Conservation (phyloP, 768 basidiomycete genomes). For the Ramaria sp. region DNA sequence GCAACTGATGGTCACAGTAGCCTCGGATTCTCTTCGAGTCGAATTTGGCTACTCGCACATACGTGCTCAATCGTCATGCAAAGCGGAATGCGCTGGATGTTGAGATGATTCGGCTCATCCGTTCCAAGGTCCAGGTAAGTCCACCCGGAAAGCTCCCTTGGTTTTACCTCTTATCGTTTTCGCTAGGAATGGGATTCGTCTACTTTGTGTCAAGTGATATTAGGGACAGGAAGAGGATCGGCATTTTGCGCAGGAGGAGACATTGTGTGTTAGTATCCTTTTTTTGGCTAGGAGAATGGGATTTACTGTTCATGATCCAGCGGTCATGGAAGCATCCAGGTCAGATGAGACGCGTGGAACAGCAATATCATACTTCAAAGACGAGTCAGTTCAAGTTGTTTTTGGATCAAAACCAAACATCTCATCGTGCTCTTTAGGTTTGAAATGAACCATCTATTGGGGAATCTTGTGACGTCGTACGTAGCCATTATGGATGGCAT, state of each 20-base stretch:
- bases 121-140: constrained; percentile 66
- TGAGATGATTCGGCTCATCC: constrained; percentile 63
- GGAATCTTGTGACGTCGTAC: constrained; percentile 74
- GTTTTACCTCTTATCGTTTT: not conserved
- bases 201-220: constrained; percentile 58
- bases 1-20: constrained; percentile 17
- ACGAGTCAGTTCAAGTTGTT: constrained; percentile 52
- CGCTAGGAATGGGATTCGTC: constrained; percentile 64
- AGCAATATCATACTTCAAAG: constrained; percentile 83
- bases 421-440: constrained; percentile 37
- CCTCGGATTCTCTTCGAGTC: constrained; percentile 59
- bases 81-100: constrained; percentile 78
- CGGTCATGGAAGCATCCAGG: constrained; percentile 41
- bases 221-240: constrained; percentile 58
- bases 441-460: constrained; percentile 66
- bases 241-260: constrained; percentile 96
- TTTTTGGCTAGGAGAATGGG: not conserved
- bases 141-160: not conserved
- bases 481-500: constrained; percentile 83
- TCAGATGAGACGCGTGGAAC: constrained; percentile 39
- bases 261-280: constrained; percentile 59
- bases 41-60: constrained; percentile 49
- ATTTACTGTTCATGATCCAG: constrained; percentile 26
- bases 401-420: constrained; percentile 12
- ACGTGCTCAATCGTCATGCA: constrained; percentile 66